Base-by-base conservation (phyloP, 2,329 filamentous ascomycete species). In the Spiromastix sp. region DNA sequence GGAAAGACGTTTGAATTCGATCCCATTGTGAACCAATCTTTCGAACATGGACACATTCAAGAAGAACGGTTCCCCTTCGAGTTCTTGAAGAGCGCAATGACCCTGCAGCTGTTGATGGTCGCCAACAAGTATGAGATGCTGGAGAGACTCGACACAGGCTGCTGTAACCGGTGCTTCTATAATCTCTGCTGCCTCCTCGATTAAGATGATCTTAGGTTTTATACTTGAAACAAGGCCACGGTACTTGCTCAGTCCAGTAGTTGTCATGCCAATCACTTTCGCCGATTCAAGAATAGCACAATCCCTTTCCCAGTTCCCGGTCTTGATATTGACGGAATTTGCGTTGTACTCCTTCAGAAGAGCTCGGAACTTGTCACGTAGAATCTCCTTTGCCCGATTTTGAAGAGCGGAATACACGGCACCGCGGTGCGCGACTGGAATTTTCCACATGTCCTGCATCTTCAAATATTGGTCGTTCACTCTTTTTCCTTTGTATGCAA, bases 171-270 rank as follows among this genome's bases (percentile, higher is more conserved):
- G 74, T 4, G 63, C 66, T 46, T 72, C 70, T 3, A 70, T 69
- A 0, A 79, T 81, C 51, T 93, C 83, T 0, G 83, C 85, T 0
- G 82, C 81, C 59, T 91, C 81, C 62, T 91, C 81, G 32, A 93
- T 77, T 24, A 93, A 60, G 10, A 89, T 67, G 3, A 84, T 66
- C 16, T 67, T 73, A 1, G 85, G 82, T 18, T 71, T 65, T 4
- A 89, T 52, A 2, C 73, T 72, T 1, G 77, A 67, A 15, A 93
- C 64, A 2, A 89, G 64, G 1, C 71, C 73, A 3, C 84, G 75
- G 42, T 91, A 89, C 47, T 93, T 93, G 56, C 78, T 79, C 6
- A 93, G 53, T 1, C 85, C 84, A 0, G 85, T 93, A 0, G 81
- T 86, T 0, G 85, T 93, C 65, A 79, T 70, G 6, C 77, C 77